Evolutionary conservation across 2,329 filamentous ascomycete genomes (phyloP).

Genomic region (Diaporthe aspalathi): DNA sequence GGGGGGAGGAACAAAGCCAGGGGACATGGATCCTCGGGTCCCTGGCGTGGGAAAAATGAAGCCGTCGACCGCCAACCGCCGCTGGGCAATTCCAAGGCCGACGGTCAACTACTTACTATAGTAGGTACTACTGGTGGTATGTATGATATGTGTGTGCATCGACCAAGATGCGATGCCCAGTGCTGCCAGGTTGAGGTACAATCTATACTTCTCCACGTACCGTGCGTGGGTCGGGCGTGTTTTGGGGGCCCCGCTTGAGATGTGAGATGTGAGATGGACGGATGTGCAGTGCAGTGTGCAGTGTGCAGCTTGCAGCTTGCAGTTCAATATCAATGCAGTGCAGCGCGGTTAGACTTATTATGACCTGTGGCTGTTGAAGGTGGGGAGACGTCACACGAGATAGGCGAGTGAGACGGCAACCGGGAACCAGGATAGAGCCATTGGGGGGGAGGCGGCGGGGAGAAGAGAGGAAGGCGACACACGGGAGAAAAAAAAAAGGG

Average conservation of each 20-base stretch:
- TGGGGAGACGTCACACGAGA: constrained; percentile 31
- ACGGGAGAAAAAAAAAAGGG: too few relatives aligned
- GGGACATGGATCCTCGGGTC: constrained; percentile 13
- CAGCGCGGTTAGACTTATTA: not conserved
- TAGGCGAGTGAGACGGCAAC: constrained; percentile 28
- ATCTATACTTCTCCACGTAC: not conserved
- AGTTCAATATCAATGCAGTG: not conserved
- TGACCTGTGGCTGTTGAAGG: not conserved
- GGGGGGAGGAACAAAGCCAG: not conserved
- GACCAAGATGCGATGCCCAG: not conserved
- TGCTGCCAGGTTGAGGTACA: not conserved
- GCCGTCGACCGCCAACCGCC: not conserved
- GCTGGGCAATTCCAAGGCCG: too few relatives aligned
- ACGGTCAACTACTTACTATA: too few relatives aligned
- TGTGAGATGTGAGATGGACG: constrained; percentile 2
- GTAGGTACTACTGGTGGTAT: too few relatives aligned
- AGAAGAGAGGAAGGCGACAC: too few relatives aligned
- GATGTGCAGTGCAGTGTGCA: not conserved
- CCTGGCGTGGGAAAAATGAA: not conserved
- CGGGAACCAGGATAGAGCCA: not conserved
- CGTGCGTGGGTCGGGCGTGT: not conserved
- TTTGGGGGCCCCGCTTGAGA: not conserved
- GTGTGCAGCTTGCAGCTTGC: constrained; percentile 7
- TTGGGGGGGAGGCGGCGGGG: not conserved
- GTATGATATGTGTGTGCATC: too few relatives aligned